Evolutionary conservation across 2,329 filamentous ascomycete genomes (phyloP), one percentile per base, ranked within the genome.

Genomic region (Acrocalymma vagum): DNA sequence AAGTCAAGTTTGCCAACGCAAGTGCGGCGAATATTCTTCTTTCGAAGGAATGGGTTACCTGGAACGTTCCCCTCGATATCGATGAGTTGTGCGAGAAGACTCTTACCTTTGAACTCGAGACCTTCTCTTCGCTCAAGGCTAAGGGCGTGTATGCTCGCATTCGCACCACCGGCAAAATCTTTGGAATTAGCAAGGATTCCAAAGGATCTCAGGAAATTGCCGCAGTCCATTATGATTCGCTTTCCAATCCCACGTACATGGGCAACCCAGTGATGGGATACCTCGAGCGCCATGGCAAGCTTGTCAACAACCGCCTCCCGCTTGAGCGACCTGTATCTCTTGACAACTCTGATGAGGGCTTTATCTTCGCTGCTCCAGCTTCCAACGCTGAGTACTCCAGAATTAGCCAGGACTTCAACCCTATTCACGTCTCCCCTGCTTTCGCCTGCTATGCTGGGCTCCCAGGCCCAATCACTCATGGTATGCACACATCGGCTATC

Each of bases 401-500:
- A 1, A 58, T 63, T 6, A 73, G 71, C 1, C 52, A 56, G 6
- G 72, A 75, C 42, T 65, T 53, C 54, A 75, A 75, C 42, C 72
- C 72, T 0, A 73, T 74, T 30, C 72, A 75, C 40, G 53, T 63
- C 2, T 72, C 67, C 2, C 55, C 50, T 6, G 42, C 60, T 10
- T 72, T 75, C 37, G 63, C 72, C 1, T 28, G 45, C 10, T 65
- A 59, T 9, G 71, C 62, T 13, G 56, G 60, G 13, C 57, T 74
- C 6, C 71, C 72, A 4, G 67, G 66, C 11, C 63, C 66, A 3
- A 71, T 75, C 22, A 69, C 63, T 10, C 72, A 75, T 47, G 72
- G 72, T 38, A 74, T 75, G 71, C 65, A 68, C 36, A 66, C 58
- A 10, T 58, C 54, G 13, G 65, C 67, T 3, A 55, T 55, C 7